These are phyloP conservation scores for Sarocladium oryzae DNA, from an alignment of 2,329 filamentous ascomycete species.

Conservation along the genomic window DNA sequence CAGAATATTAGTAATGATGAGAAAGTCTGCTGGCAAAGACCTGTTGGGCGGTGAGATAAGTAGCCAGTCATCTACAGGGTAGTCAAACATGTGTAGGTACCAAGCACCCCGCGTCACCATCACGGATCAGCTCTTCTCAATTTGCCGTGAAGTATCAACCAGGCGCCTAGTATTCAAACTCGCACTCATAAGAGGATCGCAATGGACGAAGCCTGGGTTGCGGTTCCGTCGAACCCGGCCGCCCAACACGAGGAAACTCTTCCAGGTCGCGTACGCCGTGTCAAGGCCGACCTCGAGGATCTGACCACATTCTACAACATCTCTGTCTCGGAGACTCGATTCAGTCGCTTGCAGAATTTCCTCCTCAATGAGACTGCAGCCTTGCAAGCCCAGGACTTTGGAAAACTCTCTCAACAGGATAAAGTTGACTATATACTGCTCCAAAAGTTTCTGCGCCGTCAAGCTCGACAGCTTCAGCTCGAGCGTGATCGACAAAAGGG, in stretches of 20 bases:
- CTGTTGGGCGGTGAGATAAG: too few relatives aligned
- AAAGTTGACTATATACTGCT: conserved; percentile 44
- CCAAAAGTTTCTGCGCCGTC: conserved; percentile 33
- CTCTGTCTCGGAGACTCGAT: conserved; percentile 33
- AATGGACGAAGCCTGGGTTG: background rate
- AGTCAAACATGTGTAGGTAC: too few relatives aligned
- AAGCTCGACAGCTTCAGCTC: conserved; percentile 19
- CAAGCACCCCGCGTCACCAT: too few relatives aligned
- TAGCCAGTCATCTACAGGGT: too few relatives aligned
- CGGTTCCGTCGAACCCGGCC: background rate
- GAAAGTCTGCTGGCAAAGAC: too few relatives aligned
- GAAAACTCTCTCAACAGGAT: conserved; percentile 31
- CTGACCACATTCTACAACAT: conserved; percentile 44
- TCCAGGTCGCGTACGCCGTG: conserved; percentile 34
- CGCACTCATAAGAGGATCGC: too few relatives aligned
- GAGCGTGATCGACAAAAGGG: conserved; percentile 29
- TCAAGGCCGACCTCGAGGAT: conserved; percentile 39
- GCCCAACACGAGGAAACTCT: conserved; percentile 18
- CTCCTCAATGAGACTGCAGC: conserved; percentile 32
- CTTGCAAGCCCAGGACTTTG: conserved; percentile 20
- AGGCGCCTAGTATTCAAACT: too few relatives aligned
- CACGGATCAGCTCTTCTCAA: too few relatives aligned
- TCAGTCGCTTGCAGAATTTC: conserved; percentile 32
- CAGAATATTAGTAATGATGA: too few relatives aligned
- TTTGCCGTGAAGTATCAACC: too few relatives aligned